Conservation (phyloP, 2,329 filamentous ascomycete genomes). For the Apiospora kogelbergensis region DNA sequence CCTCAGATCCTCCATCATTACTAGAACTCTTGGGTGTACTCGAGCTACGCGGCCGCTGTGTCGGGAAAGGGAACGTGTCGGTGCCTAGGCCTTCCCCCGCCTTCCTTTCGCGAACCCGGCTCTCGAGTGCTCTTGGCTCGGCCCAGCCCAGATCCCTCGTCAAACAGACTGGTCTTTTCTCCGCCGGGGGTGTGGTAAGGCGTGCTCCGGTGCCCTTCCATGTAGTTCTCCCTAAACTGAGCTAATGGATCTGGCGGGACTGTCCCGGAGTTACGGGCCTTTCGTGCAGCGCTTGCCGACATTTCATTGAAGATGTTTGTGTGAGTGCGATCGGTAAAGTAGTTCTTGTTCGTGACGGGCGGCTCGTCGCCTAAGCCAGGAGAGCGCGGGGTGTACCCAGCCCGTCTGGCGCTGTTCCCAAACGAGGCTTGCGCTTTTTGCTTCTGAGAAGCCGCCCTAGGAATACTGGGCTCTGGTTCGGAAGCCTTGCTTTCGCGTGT, state of each 20-base stretch:
- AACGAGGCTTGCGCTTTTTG: slow-evolving; percentile 57
- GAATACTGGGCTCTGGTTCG: slow-evolving; percentile 36
- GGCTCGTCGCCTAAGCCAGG: slow-evolving; percentile 52
- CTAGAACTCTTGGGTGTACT: slow-evolving; percentile 28
- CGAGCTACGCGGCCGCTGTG: slow-evolving; percentile 25
- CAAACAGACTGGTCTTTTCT: slow-evolving; percentile 60
- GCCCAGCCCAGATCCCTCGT: slow-evolving; percentile 41
- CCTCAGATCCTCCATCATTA: slow-evolving; percentile 28
- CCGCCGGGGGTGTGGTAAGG: slow-evolving; percentile 57
- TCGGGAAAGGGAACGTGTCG: slow-evolving; percentile 22
- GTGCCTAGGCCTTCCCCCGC: slow-evolving; percentile 22
- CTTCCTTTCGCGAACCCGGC: slow-evolving; percentile 24
- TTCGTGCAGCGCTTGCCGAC: slow-evolving; percentile 18
- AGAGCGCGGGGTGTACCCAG: slow-evolving; percentile 51
- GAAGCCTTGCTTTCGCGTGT: slow-evolving; percentile 26
- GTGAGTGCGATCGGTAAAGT: slow-evolving; percentile 40
- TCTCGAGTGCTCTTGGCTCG: slow-evolving; percentile 48
- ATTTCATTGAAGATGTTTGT: slow-evolving; percentile 30
- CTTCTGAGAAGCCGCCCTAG: slow-evolving; percentile 52
- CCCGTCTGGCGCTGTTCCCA: slow-evolving; percentile 41
- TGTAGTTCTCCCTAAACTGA: slow-evolving; percentile 44
- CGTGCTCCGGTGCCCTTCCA: slow-evolving; percentile 54
- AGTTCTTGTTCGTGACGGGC: slow-evolving; percentile 49
- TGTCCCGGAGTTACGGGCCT: slow-evolving; percentile 23
- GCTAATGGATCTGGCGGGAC: slow-evolving; percentile 44